Evolutionary conservation across 2,329 filamentous ascomycete species (phyloP), one percentile per base, ranked within the genome.

Genomic region (Drechslerella coelobrocha): DNA sequence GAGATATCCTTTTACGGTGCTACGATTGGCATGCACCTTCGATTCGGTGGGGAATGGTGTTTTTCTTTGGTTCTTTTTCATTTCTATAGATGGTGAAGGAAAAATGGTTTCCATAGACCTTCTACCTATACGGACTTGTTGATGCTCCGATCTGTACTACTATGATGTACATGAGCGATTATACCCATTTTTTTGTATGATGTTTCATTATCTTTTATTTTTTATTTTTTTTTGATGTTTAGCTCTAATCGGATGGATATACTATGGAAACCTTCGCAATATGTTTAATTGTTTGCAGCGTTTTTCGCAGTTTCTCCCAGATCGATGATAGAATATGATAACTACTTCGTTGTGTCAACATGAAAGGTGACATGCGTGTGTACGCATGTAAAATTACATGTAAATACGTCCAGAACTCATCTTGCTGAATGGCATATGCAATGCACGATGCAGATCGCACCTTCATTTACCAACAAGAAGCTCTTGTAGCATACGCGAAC

Each of bases 101-200:
- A 14, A 41, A 41, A 52, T 9, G 48, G 37, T 53, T 57, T 51
- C 45, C 41, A 45, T 57, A 57, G 56, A 53, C 41, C 23, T 24
- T 56, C 52, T 48, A 43, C 41, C 62, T 54, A 21, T 21, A 41
- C 48, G 19, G 29, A 50, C 23, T 41, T 50, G 24, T 34, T 48
- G 9, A 5, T 51, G 53, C 47, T 29, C 53, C 48, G 48, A 41
- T 63, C 45, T 71, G 66, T 71, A 71, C 54, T 57, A 71, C 54
- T 71, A 71, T 52, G 59, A 55, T 71, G 66, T 63, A 55, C 53
- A 63, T 54, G 59, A 63, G 59, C 66, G 29, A 43, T 54, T 63
- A 69, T 69, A 71, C 66, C 66, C 59, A 57, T 52, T 71, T 37
- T 47, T 69, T 54, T 57, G 62, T 68, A 68, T 53, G 43, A 62